Evolutionary conservation across 805 yeast species (phyloP).

Genomic region (Myxozyma sirexii): DNA sequence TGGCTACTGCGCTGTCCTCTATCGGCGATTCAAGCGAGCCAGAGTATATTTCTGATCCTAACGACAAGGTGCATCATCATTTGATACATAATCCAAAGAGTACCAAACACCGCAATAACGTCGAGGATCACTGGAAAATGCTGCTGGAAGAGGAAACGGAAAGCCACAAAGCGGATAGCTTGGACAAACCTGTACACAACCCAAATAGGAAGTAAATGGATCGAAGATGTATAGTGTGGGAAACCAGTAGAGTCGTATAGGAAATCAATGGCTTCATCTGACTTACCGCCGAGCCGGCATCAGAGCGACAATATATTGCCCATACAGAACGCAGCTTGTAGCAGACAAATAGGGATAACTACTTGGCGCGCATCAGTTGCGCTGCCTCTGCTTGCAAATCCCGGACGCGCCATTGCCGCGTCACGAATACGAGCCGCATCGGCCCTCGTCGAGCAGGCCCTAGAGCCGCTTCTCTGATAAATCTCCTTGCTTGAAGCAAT

Average conservation of each 20-base stretch:
- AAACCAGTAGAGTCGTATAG: too few relatives aligned
- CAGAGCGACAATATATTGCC: too few relatives aligned
- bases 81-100: slow-evolving; percentile 17
- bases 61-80: slow-evolving; percentile 20
- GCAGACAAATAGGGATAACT: too few relatives aligned
- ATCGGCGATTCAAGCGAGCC: slow-evolving; percentile 42
- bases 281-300: too few relatives aligned
- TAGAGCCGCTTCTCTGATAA: neutral
- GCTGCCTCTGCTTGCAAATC: neutral
- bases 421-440: neutral
- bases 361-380: too few relatives aligned
- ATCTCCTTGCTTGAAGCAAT: too few relatives aligned
- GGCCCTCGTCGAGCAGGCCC: too few relatives aligned
- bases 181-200: too few relatives aligned
- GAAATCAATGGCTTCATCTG: too few relatives aligned
- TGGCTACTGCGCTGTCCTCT: slow-evolving; percentile 58
- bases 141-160: slow-evolving; percentile 11
- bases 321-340: too few relatives aligned
- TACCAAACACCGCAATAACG: neutral
- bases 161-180: neutral
- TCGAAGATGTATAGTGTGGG: too few relatives aligned
- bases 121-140: slow-evolving; percentile 25
- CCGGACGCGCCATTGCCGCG: neutral
- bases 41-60: slow-evolving; percentile 20
- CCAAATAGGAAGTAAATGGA: too few relatives aligned